Base-by-base conservation (phyloP, 169 alveolate genomes). In the Theileria parva region DNA sequence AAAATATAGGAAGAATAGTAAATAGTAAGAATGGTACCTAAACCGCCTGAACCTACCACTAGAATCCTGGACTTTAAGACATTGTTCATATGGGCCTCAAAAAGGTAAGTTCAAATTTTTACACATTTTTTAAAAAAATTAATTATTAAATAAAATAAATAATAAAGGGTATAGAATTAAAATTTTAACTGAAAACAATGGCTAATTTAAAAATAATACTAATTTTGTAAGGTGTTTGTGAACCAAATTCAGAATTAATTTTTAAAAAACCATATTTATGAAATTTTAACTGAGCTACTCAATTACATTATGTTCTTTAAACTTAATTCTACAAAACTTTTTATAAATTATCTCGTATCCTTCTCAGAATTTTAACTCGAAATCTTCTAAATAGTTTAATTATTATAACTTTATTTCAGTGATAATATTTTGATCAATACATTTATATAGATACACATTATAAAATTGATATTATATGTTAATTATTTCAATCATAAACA, bases 41-140 rank as follows among this genome's bases (percentile, higher is more conserved):
- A 39, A n/a, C 71, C 71, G 32, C 71, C 71, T 7, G 39, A 63
- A 28, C 71, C 71, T 28, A 63, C 71, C 19, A 63, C 71, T 63
- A 63, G 32, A 63, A 63, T 21, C 39, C 11, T 63, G 17, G 32
- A 63, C 6, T 63, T 39, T 17, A 21, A 63, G 32, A 63, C 71
- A 63, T 63, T 63, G 71, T 17, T 28, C 71, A n/a, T 63, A 17
- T 39, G 71, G 27, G 15, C 39, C 21, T 63, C 3, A 15, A 63
- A n/a, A 63, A n/a, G 27, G 39, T 0, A 21, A 63, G 25, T 6
- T 63, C 50, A 21, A 15, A 21, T 63, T n/a, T 17, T 17, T 39
- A 63, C 25, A 63, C 37, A 57, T 57, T 25, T 25, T 57, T 13
- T 11, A 2, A 21, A 57, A 21, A 8, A 8, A 2, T 25, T 25